Base-by-base conservation (phyloP, 306 rosid species). In the Erythrophleum fordii region DNA sequence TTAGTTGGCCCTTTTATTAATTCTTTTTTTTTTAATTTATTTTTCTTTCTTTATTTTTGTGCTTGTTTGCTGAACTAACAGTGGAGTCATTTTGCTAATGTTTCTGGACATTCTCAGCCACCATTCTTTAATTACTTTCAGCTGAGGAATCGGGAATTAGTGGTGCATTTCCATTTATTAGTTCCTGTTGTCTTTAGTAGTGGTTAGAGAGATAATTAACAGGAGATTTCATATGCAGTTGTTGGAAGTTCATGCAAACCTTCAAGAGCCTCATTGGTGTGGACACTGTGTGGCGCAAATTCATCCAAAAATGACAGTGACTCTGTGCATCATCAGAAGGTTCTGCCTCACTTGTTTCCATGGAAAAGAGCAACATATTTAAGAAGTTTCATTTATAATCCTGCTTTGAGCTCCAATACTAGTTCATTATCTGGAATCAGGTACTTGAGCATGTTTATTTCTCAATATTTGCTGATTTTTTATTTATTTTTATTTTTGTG, bases 331-430 rank as follows among this genome's bases (percentile, higher is more conserved):
- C 86, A 83, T 81, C 91, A 78, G 83, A 93, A 86, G 87, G 82
- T 86, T 80, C 76, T 89, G 49, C 97, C 99, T 80, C 84, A 77
- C 53, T 86, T 90, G 70, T 90, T 90, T 87, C 98, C 97, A 10
- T 93, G 99, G 99, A 95, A 93, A 87, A 91, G 96, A 90, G 64
- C 94, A 72, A 74, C 86, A 45, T 79, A 87, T 77, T 78, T 91
- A 87, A 91, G 90, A 83, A 91, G 75, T 77, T 73, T 79, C 77
- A 62, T 83, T 87, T 81, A 81, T 64, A 86, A 76, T 68, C 77
- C 73, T 77, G 76, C 85, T 82, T 79, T 87, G 83, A 77, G 81
- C 77, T 88, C 85, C 79, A 90, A 83, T 77, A 65, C 58, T 73
- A 84, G 83, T 83, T 86, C 97, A 52, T 81, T 81, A 68, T 65